These are phyloP conservation scores for Acer negundo DNA, from an alignment of 345 rosid species.

Conservation along the genomic window DNA sequence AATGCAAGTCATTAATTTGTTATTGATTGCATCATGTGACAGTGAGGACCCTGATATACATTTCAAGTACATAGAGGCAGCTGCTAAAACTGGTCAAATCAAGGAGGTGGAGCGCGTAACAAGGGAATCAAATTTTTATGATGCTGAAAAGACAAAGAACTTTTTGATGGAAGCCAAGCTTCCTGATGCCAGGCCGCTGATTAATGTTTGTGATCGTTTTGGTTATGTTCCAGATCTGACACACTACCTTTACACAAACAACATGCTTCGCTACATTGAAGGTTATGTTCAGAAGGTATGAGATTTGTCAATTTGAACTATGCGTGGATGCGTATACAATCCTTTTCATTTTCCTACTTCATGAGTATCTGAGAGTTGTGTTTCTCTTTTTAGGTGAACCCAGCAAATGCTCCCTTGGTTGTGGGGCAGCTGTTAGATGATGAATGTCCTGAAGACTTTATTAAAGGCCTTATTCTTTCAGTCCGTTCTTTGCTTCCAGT, in stretches of 20 bases:
- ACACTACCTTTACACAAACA: conserved; percentile 90
- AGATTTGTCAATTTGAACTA: conserved; percentile 5
- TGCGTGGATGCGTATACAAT: not conserved
- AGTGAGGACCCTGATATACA: conserved; percentile 99
- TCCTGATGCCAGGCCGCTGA: conserved; percentile 98
- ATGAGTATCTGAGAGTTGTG: conserved; percentile 16
- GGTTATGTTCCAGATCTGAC: conserved; percentile 97
- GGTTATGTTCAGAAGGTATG: conserved; percentile 99
- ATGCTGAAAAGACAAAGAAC: conserved; percentile 95
- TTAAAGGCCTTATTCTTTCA: conserved; percentile 96
- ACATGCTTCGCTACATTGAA: conserved; percentile 97
- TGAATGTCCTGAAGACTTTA: conserved; percentile 98
- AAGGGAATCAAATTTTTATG: conserved; percentile 94
- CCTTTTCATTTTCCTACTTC: not conserved
- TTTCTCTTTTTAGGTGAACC: conserved; percentile 70
- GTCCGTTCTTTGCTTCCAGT: conserved; percentile 81
- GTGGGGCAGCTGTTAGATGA: conserved; percentile 93
- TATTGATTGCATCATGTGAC: conserved; percentile 26
- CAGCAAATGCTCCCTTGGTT: conserved; percentile 97
- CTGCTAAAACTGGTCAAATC: conserved; percentile 93
- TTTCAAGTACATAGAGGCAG: conserved; percentile 98
- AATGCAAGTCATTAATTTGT: conserved; percentile 15
- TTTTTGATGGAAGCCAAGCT: conserved; percentile 99
- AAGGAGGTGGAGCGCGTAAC: conserved; percentile 99
- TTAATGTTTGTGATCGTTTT: conserved; percentile 98